Base-by-base conservation (phyloP, 202 grass and related monocot species). In the Setaria viridis region DNA sequence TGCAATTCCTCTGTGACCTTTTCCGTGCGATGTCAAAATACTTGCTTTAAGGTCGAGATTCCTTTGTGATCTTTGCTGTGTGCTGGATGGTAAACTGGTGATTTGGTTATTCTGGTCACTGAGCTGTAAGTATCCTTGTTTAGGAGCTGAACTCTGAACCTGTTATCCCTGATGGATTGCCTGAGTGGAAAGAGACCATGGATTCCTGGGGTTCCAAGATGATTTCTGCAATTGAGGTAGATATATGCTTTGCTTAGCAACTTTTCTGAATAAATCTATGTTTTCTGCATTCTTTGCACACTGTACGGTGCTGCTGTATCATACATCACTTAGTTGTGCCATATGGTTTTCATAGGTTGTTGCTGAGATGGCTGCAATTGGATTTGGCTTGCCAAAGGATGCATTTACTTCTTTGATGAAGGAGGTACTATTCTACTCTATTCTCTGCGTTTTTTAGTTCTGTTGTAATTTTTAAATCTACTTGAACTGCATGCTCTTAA, bases 321-420 rank as follows among this genome's bases (percentile, higher is more conserved):
- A 15, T 74, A 54, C 2, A 30, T 73, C 73, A 62, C 58, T 64
- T 80, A 41, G 0, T 12, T 60, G 19, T 72, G 17, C 21, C 5
- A 4, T 79, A 72, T 45, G 84, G 41, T 75, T 77, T 82, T 42
- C 17, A 5, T 72, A 99, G 97, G 89, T 87, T 77, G 97, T 99
- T 82, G 92, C 97, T 74, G 97, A 99, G 87, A 99, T 99, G 92
- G 97, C 94, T 81, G 90, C 92, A 55, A 91, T 94, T 82, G 97
- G 97, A 81, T 97, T 99, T 88, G 92, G 87, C 33, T 84, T 99
- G 87, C 59, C 82, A 50, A 97, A 94, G 80, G 92, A 94, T 84
- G 88, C 92, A 87, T 99, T 99, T 78, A 97, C 90, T 88, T 94
- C 92, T 87, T 91, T 97, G 87, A 99, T 99, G 97, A 97, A 97